A percentile compares a stretch with the other conserved stretches of the same genome.
These are phyloP conservation scores for Nicotiana tabacum DNA, from an alignment of 257 asterid genomes.

Conservation along the genomic window DNA sequence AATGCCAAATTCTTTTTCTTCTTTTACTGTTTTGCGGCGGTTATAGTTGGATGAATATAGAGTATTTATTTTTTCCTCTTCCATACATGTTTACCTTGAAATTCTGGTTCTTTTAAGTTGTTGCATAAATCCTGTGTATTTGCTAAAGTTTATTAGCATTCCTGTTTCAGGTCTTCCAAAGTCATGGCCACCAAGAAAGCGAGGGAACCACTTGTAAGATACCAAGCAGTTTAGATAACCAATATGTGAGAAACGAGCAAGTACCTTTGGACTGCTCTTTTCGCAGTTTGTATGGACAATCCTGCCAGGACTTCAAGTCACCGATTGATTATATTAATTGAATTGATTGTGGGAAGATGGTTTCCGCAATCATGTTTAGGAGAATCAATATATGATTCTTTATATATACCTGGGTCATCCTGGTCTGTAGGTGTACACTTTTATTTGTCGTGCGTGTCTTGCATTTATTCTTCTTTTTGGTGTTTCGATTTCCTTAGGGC, in stretches of 20 bases:
- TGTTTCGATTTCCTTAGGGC: not conserved
- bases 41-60: not conserved
- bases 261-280: conserved; percentile 16
- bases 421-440: not conserved
- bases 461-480: not conserved
- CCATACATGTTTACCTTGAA: not conserved
- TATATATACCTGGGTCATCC: not conserved
- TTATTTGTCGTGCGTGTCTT: not conserved
- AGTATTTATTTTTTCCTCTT: not conserved
- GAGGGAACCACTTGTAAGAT: conserved; percentile 13
- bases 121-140: not conserved
- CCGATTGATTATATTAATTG: not conserved
- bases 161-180: conserved; percentile 22
- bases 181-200: conserved; percentile 14
- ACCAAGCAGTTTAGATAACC: not conserved
- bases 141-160: not conserved
- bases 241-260: conserved; percentile 3
- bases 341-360: conserved; percentile 20
- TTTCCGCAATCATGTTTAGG: conserved; percentile 15
- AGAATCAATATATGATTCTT: conserved; percentile 18
- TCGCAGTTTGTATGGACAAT: not conserved
- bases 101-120: not conserved
- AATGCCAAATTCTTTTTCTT: not conserved
- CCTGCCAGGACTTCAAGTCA: conserved; percentile 4
- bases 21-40: not conserved